Conservation (phyloP, 176 grass and related monocot genomes). For the Aegilops sharonensis region DNA sequence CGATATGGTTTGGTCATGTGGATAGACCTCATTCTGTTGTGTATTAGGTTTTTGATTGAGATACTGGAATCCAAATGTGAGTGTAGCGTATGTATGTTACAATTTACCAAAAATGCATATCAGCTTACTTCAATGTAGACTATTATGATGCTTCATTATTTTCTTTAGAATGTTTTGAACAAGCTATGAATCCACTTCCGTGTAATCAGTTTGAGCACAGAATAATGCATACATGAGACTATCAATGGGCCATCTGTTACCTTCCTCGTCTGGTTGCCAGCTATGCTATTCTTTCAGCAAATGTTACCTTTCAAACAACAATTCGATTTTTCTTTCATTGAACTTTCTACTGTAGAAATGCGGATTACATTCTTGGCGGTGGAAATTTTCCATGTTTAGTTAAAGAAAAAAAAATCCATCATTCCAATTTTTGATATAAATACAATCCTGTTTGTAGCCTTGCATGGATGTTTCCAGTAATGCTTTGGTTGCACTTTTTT, state of each 20-base stretch:
- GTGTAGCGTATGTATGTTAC: neutral
- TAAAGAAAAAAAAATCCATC: neutral
- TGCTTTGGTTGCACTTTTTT: neutral
- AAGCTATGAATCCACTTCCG: too few relatives aligned
- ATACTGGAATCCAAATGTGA: neutral
- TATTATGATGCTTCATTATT: too few relatives aligned
- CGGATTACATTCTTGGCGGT: neutral
- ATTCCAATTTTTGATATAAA: constrained; percentile 11
- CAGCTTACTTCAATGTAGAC: too few relatives aligned
- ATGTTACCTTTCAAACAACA: neutral
- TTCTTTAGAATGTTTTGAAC: too few relatives aligned
- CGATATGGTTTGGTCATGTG: constrained; percentile 16
- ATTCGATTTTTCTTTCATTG: neutral
- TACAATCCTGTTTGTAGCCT: neutral
- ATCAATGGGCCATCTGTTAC: neutral
- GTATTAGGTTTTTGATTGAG: constrained; percentile 11
- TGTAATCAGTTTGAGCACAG: neutral
- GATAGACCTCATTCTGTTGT: neutral
- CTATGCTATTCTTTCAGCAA: neutral
- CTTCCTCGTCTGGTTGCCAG: neutral
- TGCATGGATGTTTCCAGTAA: neutral
- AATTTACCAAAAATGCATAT: neutral
- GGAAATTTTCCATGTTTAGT: neutral
- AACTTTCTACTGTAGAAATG: constrained; percentile 3
- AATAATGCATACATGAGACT: neutral